Percentiles rank a stretch among this genome's conserved stretches.
phyloP scores from a whole-genome alignment of 768 basidiomycete species.

The Lentinula detonsa region DNA sequence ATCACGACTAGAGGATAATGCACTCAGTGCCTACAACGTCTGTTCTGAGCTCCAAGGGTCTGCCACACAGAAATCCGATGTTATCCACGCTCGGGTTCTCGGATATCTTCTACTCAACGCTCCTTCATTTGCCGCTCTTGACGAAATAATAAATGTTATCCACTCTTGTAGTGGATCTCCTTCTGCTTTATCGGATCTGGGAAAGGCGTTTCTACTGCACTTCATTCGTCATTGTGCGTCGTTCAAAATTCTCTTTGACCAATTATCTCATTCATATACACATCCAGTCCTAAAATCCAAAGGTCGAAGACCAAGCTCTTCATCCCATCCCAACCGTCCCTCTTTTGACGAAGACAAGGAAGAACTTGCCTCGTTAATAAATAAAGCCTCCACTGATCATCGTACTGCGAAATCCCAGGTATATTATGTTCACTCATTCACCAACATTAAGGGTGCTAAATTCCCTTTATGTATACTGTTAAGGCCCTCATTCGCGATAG shows the following conservation, averaged over 20 bases:
- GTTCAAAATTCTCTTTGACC: background rate
- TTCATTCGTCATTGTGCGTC: background rate
- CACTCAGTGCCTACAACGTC: too few relatives aligned
- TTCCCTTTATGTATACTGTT: background rate
- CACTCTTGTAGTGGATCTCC: too few relatives aligned
- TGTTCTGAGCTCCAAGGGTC: too few relatives aligned
- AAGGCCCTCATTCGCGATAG: background rate
- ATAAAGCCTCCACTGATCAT: too few relatives aligned
- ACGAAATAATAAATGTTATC: too few relatives aligned
- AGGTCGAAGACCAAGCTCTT: constrained; percentile 12
- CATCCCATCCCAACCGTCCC: constrained; percentile 10
- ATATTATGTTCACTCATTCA: background rate
- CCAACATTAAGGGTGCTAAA: constrained; percentile 14
- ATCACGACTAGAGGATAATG: too few relatives aligned
- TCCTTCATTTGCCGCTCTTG: too few relatives aligned
- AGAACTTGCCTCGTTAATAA: too few relatives aligned
- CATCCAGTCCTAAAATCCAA: constrained; percentile 10
- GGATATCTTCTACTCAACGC: too few relatives aligned
- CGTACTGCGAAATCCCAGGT: too few relatives aligned
- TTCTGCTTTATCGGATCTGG: background rate
- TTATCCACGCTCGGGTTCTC: too few relatives aligned
- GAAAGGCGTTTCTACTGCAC: background rate
- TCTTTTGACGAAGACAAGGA: constrained; percentile 12
- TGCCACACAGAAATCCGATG: too few relatives aligned
- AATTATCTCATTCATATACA: background rate